Percentiles rank a stretch among this genome's conserved stretches.
Conservation (phyloP, 2,329 filamentous ascomycete species). For the Monosporascus sp. region DNA sequence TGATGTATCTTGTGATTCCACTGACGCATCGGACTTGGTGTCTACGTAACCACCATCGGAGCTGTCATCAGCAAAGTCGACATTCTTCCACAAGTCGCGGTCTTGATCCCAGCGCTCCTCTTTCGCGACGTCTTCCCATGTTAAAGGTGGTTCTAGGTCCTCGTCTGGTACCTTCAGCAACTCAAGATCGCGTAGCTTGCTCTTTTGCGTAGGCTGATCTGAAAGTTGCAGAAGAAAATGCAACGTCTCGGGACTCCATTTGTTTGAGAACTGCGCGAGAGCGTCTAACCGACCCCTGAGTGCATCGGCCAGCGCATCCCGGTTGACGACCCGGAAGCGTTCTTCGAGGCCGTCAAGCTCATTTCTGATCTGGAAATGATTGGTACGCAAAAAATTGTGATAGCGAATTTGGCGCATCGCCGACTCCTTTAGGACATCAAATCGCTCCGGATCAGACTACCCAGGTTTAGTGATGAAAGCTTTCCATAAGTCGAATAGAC, state of each 20-base stretch:
- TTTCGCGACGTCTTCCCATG: constrained; percentile 73
- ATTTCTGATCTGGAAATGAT: constrained; percentile 67
- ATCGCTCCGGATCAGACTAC: constrained; percentile 28
- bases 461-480: constrained; percentile 15
- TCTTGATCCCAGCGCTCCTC: constrained; percentile 70
- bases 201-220: constrained; percentile 69
- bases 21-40: constrained; percentile 30
- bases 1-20: constrained; percentile 32
- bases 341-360: constrained; percentile 72
- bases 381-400: constrained; percentile 58
- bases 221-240: constrained; percentile 76
- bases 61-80: constrained; percentile 59
- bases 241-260: constrained; percentile 75
- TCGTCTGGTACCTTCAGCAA: constrained; percentile 41
- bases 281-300: constrained; percentile 54
- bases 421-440: constrained; percentile 42
- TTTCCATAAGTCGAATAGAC: constrained; percentile 4
- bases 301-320: constrained; percentile 73
- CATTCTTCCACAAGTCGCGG: constrained; percentile 63
- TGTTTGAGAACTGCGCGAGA: constrained; percentile 46
- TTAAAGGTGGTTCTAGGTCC: constrained; percentile 46
- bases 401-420: constrained; percentile 47
- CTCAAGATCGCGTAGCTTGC: constrained; percentile 59
- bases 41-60: constrained; percentile 54
- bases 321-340: constrained; percentile 74